phyloP scores from a whole-genome alignment of 306 rosid species.

The Cicer chorassanicum region DNA sequence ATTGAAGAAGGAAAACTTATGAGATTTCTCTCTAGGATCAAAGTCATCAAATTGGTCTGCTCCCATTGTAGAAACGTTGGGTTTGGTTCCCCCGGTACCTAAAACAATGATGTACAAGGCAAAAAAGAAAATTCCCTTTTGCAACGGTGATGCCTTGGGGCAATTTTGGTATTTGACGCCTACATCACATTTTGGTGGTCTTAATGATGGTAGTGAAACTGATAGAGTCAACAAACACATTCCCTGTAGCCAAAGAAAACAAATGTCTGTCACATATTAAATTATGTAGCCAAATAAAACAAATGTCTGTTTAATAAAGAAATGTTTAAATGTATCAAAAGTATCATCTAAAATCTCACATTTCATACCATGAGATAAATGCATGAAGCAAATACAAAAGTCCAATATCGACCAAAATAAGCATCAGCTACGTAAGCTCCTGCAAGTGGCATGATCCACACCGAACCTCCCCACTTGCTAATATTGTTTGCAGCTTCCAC shows the following conservation, averaged over 20 bases:
- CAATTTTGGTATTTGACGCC: constrained; percentile 48
- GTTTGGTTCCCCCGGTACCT: constrained; percentile 88
- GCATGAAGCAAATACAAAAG: constrained; percentile 62
- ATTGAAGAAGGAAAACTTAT: constrained; percentile 78
- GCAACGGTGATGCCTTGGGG: constrained; percentile 58
- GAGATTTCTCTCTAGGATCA: constrained; percentile 64
- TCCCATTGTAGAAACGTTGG: constrained; percentile 91
- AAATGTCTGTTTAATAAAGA: too few relatives aligned
- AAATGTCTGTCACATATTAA: not conserved
- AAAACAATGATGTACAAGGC: constrained; percentile 70
- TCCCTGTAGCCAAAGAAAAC: constrained; percentile 51
- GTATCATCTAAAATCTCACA: not conserved
- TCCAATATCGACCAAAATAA: constrained; percentile 68
- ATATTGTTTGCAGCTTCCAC: constrained; percentile 71
- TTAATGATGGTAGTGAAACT: constrained; percentile 65
- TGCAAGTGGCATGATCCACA: constrained; percentile 66
- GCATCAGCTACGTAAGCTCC: constrained; percentile 81
- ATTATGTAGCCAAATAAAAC: not conserved
- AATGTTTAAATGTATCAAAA: too few relatives aligned
- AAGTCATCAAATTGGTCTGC: constrained; percentile 89
- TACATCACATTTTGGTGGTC: constrained; percentile 64
- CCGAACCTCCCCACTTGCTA: constrained; percentile 73
- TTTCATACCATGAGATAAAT: constrained; percentile 64
- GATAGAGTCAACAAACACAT: constrained; percentile 71
- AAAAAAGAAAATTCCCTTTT: constrained; percentile 62